Evolutionary conservation across 2,329 filamentous ascomycete species (phyloP).

Genomic region (Aspergillus ibericus): DNA sequence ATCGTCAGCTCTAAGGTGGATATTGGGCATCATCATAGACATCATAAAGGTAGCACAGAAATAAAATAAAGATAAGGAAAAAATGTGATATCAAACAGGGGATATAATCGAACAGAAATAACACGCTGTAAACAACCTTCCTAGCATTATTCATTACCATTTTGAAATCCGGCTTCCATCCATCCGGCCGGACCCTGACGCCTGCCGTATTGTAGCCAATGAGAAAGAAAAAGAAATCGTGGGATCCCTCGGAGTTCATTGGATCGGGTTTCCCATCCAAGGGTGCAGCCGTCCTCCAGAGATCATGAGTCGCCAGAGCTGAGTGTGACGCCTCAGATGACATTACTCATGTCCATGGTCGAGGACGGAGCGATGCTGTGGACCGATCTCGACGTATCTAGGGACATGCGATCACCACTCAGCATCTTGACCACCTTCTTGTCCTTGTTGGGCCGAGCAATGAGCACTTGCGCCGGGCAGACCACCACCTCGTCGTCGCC

Average conservation of each 20-base stretch:
- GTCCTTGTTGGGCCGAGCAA: constrained; percentile 58
- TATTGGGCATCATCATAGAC: constrained; percentile 18
- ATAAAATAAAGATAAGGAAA: constrained; percentile 1
- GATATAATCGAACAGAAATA: background rate
- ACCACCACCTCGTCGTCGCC: constrained; percentile 96
- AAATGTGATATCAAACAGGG: background rate
- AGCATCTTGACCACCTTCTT: constrained; percentile 40
- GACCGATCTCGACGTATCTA: constrained; percentile 40
- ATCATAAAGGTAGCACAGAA: constrained; percentile 13
- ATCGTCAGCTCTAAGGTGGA: constrained; percentile 21
- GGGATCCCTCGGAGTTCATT: background rate
- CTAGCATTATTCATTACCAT: constrained; percentile 12
- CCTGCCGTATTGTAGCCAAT: background rate
- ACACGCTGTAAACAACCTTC: constrained; percentile 1
- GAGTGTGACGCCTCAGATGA: constrained; percentile 48
- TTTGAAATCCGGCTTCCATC: background rate
- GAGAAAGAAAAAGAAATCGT: background rate
- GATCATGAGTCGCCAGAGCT: constrained; percentile 9
- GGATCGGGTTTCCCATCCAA: background rate
- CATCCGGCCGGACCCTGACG: constrained; percentile 4
- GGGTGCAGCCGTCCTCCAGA: background rate
- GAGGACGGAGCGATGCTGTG: constrained; percentile 46
- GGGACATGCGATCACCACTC: constrained; percentile 46
- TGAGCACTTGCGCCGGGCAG: constrained; percentile 88
- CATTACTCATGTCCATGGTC: constrained; percentile 45